These are phyloP conservation scores for Teratosphaeriaceae sp. DNA, from an alignment of 2,329 filamentous ascomycete genomes.

Conservation along the genomic window DNA sequence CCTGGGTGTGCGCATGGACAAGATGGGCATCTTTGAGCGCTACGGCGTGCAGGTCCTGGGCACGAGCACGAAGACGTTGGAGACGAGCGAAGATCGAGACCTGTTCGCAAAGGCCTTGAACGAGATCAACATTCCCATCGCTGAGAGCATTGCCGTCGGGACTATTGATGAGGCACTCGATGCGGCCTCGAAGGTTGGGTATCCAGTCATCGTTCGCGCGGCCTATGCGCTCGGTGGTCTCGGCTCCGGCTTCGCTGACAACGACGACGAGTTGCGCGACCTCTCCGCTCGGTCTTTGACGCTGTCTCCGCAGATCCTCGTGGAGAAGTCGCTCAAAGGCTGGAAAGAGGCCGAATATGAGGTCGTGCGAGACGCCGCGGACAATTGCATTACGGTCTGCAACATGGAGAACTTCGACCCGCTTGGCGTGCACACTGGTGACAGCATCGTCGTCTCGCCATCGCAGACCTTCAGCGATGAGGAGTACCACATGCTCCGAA, in stretches of 20 bases:
- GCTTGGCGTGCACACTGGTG: slow-evolving; percentile 93
- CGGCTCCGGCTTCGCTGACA: slow-evolving; percentile 92
- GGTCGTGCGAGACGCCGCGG: slow-evolving; percentile 90
- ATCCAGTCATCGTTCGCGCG: slow-evolving; percentile 96
- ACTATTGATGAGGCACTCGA: slow-evolving; percentile 88
- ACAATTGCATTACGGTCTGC: slow-evolving; percentile 99
- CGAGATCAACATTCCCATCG: slow-evolving; percentile 96
- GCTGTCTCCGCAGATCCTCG: slow-evolving; percentile 89
- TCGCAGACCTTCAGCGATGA: slow-evolving; percentile 96
- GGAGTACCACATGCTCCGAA: slow-evolving; percentile 99
- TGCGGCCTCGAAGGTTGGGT: slow-evolving; percentile 80
- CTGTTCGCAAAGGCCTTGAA: slow-evolving; percentile 92
- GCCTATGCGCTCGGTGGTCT: slow-evolving; percentile 95
- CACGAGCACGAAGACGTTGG: slow-evolving; percentile 87
- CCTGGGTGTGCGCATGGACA: slow-evolving; percentile 94
- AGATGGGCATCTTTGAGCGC: slow-evolving; percentile 88
- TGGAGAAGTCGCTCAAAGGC: slow-evolving; percentile 97
- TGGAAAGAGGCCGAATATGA: slow-evolving; percentile 99
- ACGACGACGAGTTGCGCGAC: slow-evolving; percentile 87
- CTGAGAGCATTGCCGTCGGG: slow-evolving; percentile 86
- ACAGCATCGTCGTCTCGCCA: slow-evolving; percentile 96
- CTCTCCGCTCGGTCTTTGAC: slow-evolving; percentile 89
- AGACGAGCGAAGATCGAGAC: slow-evolving; percentile 93
- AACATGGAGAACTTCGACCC: slow-evolving; percentile 99
- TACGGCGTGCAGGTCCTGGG: slow-evolving; percentile 94